Percentiles rank a stretch among this genome's conserved stretches.
Conservation (phyloP, 2,329 filamentous ascomycete genomes). For the Botryosphaeria agaves region DNA sequence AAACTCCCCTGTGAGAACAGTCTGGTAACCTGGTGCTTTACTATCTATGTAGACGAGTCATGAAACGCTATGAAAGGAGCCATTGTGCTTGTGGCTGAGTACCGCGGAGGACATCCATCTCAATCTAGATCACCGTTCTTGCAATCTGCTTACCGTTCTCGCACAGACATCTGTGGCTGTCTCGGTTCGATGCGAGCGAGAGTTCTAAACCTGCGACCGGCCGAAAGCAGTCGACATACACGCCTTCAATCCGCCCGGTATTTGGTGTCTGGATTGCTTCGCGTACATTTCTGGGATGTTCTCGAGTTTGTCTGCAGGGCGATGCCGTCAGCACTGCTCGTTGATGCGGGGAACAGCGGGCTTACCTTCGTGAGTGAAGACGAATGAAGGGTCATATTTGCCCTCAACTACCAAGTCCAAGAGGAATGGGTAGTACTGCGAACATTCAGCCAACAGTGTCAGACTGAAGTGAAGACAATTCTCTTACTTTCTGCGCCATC, state of each 20-base stretch:
- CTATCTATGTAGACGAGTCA: too few relatives aligned
- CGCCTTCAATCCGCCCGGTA: slow-evolving; percentile 15
- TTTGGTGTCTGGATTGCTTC: slow-evolving; percentile 9
- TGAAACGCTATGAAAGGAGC: too few relatives aligned
- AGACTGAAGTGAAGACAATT: background rate
- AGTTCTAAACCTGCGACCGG: slow-evolving; percentile 3
- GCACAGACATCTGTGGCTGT: too few relatives aligned
- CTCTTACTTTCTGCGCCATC: slow-evolving; percentile 4
- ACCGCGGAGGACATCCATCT: too few relatives aligned
- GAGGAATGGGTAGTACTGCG: slow-evolving; percentile 14
- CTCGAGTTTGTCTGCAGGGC: slow-evolving; percentile 12
- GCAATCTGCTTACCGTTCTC: too few relatives aligned
- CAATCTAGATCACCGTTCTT: too few relatives aligned
- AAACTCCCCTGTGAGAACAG: too few relatives aligned
- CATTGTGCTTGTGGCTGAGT: too few relatives aligned
- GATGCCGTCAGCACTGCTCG: background rate
- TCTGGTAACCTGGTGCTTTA: too few relatives aligned
- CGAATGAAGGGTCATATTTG: slow-evolving; percentile 13
- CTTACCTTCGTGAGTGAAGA: slow-evolving; percentile 12
- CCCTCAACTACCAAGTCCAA: slow-evolving; percentile 11
- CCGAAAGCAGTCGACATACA: slow-evolving; percentile 13
- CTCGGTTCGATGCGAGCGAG: too few relatives aligned
- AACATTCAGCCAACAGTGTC: background rate
- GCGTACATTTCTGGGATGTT: slow-evolving; percentile 12
- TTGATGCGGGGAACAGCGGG: background rate